Conservation (phyloP, 768 basidiomycete species). For the Boletus eberwhitei region DNA sequence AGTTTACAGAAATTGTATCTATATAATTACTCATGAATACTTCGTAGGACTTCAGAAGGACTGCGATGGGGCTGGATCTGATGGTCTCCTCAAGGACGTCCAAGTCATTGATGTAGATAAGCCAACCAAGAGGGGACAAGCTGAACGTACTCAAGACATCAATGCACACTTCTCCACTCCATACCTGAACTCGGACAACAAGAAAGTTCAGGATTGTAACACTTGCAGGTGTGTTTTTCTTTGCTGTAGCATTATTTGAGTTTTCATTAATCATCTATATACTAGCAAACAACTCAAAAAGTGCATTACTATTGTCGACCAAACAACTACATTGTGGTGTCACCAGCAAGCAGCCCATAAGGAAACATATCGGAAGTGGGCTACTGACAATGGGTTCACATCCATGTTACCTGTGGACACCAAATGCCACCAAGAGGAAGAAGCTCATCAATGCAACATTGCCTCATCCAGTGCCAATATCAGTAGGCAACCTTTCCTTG, state of each 20-base stretch:
- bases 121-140: background rate
- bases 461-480: background rate
- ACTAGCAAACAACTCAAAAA: too few relatives aligned
- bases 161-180: background rate
- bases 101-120: background rate
- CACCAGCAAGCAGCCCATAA: background rate
- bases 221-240: background rate
- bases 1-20: background rate
- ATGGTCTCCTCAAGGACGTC: background rate
- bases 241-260: background rate
- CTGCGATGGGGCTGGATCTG: background rate
- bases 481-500: background rate
- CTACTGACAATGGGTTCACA: background rate
- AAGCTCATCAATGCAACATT: background rate
- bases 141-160: background rate
- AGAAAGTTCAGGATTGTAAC: background rate
- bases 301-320: background rate
- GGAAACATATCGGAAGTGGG: background rate
- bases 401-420: background rate
- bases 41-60: background rate
- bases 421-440: background rate
- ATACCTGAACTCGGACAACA: background rate
- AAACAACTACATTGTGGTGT: background rate
- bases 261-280: too few relatives aligned
- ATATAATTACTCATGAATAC: background rate